Percentiles rank a stretch among this genome's conserved stretches.
Conservation (phyloP, 2,329 filamentous ascomycete genomes). For the Microthyrium microscopicum region DNA sequence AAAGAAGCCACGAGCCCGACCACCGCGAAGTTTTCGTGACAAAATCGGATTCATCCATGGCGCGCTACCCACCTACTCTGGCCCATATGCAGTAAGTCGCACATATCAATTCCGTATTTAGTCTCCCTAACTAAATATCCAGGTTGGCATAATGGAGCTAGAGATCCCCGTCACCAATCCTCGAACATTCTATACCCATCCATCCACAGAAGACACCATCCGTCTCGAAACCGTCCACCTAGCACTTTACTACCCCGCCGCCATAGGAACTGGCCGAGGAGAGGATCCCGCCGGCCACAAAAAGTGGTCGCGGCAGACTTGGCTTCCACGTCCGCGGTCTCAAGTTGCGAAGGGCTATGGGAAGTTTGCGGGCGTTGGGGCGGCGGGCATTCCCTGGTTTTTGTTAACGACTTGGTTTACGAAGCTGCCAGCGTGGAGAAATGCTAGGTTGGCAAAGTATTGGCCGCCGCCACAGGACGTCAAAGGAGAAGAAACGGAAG, state of each 20-base stretch:
- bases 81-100: constrained; percentile 27
- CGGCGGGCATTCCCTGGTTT: constrained; percentile 35
- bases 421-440: constrained; percentile 47
- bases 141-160: constrained; percentile 36
- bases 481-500: constrained; percentile 25
- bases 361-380: constrained; percentile 39
- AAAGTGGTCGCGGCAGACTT: constrained; percentile 38
- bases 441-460: constrained; percentile 39
- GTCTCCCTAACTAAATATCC: constrained; percentile 7
- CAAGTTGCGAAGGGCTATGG: constrained; percentile 43
- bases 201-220: constrained; percentile 35
- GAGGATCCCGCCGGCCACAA: constrained; percentile 23
- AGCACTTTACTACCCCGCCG: constrained; percentile 48
- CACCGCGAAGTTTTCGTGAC: constrained; percentile 31
- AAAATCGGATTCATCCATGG: constrained; percentile 26
- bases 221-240: constrained; percentile 45
- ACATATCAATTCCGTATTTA: neutral
- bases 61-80: constrained; percentile 32
- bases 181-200: constrained; percentile 28
- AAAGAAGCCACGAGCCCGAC: constrained; percentile 31
- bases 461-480: constrained; percentile 31
- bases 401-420: constrained; percentile 44
- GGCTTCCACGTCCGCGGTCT: constrained; percentile 42
- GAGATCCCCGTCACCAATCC: constrained; percentile 34
- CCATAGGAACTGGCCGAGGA: constrained; percentile 24